phyloP scores from a whole-genome alignment of 495 filamentous ascomycete genomes.

The Cairneyella variabilis region DNA sequence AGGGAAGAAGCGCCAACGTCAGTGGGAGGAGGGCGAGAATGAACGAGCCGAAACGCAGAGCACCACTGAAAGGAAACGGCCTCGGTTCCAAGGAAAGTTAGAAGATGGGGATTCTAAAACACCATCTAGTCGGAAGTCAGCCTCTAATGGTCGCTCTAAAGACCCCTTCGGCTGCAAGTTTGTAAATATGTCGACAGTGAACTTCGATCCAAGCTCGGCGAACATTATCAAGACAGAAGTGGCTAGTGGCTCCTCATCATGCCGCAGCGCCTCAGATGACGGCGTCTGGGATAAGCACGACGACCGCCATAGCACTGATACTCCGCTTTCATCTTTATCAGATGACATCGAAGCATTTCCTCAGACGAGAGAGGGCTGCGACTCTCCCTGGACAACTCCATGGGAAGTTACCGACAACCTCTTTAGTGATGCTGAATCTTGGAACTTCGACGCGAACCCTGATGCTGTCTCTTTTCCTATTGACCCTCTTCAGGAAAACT shows the following conservation, averaged over 20 bases:
- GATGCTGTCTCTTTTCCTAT: conserved; percentile 5
- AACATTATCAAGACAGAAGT: conserved; percentile 2
- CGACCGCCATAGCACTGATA: conserved; percentile 5
- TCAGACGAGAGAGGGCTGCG: background rate
- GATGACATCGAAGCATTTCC: conserved; percentile 4
- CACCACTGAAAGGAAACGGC: conserved; percentile 14
- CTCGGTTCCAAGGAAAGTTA: conserved; percentile 13
- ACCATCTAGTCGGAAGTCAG: conserved; percentile 8
- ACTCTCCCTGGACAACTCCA: conserved; percentile 5
- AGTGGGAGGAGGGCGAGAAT: conserved; percentile 9
- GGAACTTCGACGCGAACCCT: background rate
- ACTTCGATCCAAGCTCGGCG: conserved; percentile 6
- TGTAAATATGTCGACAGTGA: conserved; percentile 4
- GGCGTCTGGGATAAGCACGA: conserved; percentile 7
- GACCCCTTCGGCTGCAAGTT: background rate
- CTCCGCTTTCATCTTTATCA: conserved; percentile 3
- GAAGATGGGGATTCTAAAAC: conserved; percentile 15
- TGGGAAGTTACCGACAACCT: background rate
- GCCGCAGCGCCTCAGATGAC: conserved; percentile 6
- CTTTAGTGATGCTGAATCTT: background rate
- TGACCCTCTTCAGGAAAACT: background rate
- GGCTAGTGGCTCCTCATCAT: conserved; percentile 13
- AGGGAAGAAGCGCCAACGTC: conserved; percentile 15
- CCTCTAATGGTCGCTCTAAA: conserved; percentile 1
- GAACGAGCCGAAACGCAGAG: conserved; percentile 13